Percentiles rank a stretch among this genome's conserved stretches.
Conservation (phyloP, 192 early-diverging fungal genomes). For the Diversispora eburnea region DNA sequence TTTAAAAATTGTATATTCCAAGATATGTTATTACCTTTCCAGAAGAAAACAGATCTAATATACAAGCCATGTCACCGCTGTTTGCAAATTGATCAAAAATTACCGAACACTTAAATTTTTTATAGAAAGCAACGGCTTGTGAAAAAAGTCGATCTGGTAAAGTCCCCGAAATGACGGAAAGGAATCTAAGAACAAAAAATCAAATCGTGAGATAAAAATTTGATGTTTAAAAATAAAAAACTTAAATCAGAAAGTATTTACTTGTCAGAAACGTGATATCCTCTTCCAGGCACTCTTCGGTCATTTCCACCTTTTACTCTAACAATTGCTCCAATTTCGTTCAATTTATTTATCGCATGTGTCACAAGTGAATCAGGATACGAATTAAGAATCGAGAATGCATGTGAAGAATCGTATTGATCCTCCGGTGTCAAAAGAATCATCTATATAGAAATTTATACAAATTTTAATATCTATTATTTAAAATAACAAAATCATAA, state of each 20-base stretch:
- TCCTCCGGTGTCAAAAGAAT: slow-evolving; percentile 35
- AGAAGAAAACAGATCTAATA: slow-evolving; percentile 29
- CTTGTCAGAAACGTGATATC: slow-evolving; percentile 32
- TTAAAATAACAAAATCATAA: not conserved
- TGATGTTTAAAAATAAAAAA: not conserved
- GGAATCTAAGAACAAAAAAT: slow-evolving; percentile 19
- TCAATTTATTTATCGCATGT: slow-evolving; percentile 8
- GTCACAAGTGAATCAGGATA: slow-evolving; percentile 24
- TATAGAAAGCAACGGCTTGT: slow-evolving; percentile 21
- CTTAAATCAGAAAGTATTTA: not conserved
- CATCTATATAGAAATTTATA: slow-evolving; percentile 22
- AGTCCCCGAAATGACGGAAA: slow-evolving; percentile 19
- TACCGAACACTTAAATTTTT: not conserved
- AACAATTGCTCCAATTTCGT: slow-evolving; percentile 30
- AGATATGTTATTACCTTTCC: slow-evolving; percentile 2
- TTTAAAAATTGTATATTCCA: not conserved
- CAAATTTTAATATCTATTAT: not conserved
- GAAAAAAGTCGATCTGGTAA: slow-evolving; percentile 31
- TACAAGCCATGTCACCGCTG: slow-evolving; percentile 31
- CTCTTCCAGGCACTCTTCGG: slow-evolving; percentile 30
- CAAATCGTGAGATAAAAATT: not conserved
- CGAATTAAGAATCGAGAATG: slow-evolving; percentile 27
- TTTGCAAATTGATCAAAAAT: slow-evolving; percentile 28
- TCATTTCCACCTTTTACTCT: slow-evolving; percentile 26
- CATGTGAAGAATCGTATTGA: slow-evolving; percentile 29